Evolutionary conservation across 768 basidiomycete genomes (phyloP), one percentile per base, ranked within the genome.

Genomic region (Kwoniella shandongensis): DNA sequence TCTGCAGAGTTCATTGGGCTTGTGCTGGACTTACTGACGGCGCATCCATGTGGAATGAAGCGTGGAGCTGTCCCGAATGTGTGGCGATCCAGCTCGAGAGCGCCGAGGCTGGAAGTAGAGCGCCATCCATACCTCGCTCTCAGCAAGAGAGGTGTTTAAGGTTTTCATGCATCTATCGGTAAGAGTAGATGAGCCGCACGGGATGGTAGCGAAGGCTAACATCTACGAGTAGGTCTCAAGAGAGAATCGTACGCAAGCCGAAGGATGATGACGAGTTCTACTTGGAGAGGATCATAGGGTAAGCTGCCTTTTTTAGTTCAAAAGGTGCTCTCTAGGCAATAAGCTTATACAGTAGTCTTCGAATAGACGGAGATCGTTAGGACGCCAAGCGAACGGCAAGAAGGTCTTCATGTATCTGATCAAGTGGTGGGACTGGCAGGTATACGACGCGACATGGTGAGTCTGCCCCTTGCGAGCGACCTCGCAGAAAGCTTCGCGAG

Each of bases 61-160:
- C 61, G 8, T 62, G 61, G 61, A 51, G 36, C 6, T 62, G 61
- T 53, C 61, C 61, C 18, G 30, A 49, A 10, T 62, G 61, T 29
- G 11, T 45, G 7, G 15, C 15, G 12, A 53, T 53, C 15, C n/a
- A 26, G 12, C 35, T 29, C 10, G 32, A 29, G 30, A 20, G 26
- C 20, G 46, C 52, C 22, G 38, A 20, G 8, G 39, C 27, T 20
- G 40, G 46, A 15, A 23, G 30, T 32, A 20, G 27, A 7, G 25
- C 42, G 6, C 54, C 48, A 29, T 29, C 29, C 1, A 52, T 58
- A 4, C 25, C 49, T 8, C 13, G 20, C 22, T 53, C 54, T 15
- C 61, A 57, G 26, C 41, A 57, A 46, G 55, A 57, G 38, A 51
- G 41, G 20, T 62, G 61, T 36, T 44, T 62, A 2, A 29, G 61